Percentiles rank a stretch among this genome's conserved stretches.
These are phyloP conservation scores for Salix dunnii DNA, from an alignment of 345 rosid genomes.

Conservation along the genomic window DNA sequence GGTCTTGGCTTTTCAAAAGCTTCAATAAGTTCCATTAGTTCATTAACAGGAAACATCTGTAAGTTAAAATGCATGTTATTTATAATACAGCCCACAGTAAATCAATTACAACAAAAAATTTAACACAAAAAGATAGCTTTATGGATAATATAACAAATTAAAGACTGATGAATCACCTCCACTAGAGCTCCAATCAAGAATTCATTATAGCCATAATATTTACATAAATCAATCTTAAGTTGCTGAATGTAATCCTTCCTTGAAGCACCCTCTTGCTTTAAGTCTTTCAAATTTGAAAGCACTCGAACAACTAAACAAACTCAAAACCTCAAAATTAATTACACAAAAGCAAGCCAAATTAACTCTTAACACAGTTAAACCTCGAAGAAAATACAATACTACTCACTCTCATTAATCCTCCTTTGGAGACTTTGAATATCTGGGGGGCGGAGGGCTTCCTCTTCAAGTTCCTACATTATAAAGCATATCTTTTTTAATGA, in stretches of 20 bases:
- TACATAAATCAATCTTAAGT: conserved; percentile 66
- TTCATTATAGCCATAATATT: conserved; percentile 89
- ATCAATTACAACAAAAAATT: neutral
- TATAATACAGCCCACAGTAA: neutral
- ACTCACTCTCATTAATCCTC: conserved; percentile 83
- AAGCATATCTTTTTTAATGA: neutral
- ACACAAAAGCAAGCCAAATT: neutral
- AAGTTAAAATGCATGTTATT: conserved; percentile 18
- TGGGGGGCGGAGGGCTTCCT: conserved; percentile 67
- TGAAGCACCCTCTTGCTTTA: conserved; percentile 58
- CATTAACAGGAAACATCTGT: conserved; percentile 93
- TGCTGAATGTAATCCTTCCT: conserved; percentile 70
- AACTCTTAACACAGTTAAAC: conserved; percentile 2
- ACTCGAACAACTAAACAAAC: conserved; percentile 67
- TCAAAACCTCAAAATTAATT: conserved; percentile 1
- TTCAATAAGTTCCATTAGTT: conserved; percentile 88
- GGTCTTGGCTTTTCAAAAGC: conserved; percentile 95
- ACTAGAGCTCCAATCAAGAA: conserved; percentile 72
- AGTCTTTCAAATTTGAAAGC: conserved; percentile 60
- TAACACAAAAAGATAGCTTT: neutral
- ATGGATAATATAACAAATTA: neutral
- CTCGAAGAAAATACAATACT: conserved; percentile 12
- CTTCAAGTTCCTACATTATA: conserved; percentile 68
- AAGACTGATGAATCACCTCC: conserved; percentile 48
- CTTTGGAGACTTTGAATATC: conserved; percentile 66